These are phyloP conservation scores for Sarcocystis neurona DNA, from an alignment of 169 alveolate species.

Conservation along the genomic window DNA sequence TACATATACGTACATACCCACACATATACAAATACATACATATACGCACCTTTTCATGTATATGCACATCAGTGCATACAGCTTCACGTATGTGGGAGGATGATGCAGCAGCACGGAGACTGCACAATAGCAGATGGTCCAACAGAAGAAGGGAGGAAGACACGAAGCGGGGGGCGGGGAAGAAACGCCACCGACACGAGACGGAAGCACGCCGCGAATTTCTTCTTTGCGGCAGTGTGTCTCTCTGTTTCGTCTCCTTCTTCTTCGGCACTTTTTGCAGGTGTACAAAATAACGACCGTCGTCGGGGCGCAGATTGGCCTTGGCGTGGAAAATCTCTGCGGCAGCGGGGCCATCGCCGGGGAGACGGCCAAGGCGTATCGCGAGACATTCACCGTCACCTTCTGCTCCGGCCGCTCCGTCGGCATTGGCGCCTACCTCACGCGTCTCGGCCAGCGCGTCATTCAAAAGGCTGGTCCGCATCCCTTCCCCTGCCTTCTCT, in stretches of 20 bases:
- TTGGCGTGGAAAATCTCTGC: conserved; percentile 84
- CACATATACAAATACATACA: too few relatives aligned
- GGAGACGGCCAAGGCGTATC: conserved; percentile 85
- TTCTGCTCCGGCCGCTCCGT: conserved; percentile 86
- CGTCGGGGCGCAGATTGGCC: conserved; percentile 68
- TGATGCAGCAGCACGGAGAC: too few relatives aligned
- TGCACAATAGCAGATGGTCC: too few relatives aligned
- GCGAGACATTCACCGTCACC: conserved; percentile 81
- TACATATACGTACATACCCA: too few relatives aligned
- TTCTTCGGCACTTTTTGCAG: conserved; percentile 54
- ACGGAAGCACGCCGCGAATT: too few relatives aligned
- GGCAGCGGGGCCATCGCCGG: conserved; percentile 89
- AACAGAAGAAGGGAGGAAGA: too few relatives aligned
- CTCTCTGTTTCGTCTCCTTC: too few relatives aligned
- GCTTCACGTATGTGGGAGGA: conserved; percentile 55
- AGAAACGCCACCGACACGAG: too few relatives aligned
- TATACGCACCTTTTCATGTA: background rate
- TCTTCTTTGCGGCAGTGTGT: too few relatives aligned
- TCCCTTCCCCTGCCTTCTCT: too few relatives aligned
- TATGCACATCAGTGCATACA: background rate
- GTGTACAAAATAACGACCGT: conserved; percentile 67
- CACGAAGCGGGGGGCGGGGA: too few relatives aligned
- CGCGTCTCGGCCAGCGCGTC: conserved; percentile 83
- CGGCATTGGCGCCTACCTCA: conserved; percentile 88
- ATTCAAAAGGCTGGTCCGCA: conserved; percentile 77